Evolutionary conservation across 495 filamentous ascomycete genomes (phyloP), one percentile per base, ranked within the genome.

Genomic region (Daldinia concentrica): DNA sequence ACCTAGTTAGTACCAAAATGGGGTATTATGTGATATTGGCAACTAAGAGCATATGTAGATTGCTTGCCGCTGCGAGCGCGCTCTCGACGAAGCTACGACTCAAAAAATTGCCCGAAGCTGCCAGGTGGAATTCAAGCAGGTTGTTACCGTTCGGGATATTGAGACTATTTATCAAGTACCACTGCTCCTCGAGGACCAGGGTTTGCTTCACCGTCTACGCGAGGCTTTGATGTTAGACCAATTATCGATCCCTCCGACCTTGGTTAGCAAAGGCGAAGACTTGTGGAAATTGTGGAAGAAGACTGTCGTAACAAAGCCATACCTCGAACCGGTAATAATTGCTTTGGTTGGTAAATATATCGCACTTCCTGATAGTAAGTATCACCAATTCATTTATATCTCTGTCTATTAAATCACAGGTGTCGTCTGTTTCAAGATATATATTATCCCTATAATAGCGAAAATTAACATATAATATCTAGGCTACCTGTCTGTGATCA

Each of bases 301-400:
- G 56, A 82, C 78, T 4, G 86, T 94, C 36, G 90, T 89, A 1
- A 79, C 84, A 14, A 83, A 86, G 39, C 88, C 90, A 63, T 86
- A 92, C 50, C 85, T 86, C 60, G 90, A 94, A 19, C 83, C 86
- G 1, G 92, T 99, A 60, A 82, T 83, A 11, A 97, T 99, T 75
- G 93, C 88, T 5, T 84, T 99, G 5, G 94, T 99, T 26, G 95
- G 95, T 68, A 98, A 99, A 79, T 98, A 98, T 79, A 89, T 87
- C 17, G 84, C 87, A 15, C 86, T 94, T 22, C 89, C 93, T 43
- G 95, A 99, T 57, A 69, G 66, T 69, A 52, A 41, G 66, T 63
- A 14, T 22, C 50, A 12, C 24, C 24, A 52, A 52, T 9, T 29
- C 24, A 51, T 19, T 48, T 22, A 22, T 24, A 24, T 22, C 43